Conservation (phyloP, 2,329 filamentous ascomycete genomes). For the Neonectria hederae region DNA sequence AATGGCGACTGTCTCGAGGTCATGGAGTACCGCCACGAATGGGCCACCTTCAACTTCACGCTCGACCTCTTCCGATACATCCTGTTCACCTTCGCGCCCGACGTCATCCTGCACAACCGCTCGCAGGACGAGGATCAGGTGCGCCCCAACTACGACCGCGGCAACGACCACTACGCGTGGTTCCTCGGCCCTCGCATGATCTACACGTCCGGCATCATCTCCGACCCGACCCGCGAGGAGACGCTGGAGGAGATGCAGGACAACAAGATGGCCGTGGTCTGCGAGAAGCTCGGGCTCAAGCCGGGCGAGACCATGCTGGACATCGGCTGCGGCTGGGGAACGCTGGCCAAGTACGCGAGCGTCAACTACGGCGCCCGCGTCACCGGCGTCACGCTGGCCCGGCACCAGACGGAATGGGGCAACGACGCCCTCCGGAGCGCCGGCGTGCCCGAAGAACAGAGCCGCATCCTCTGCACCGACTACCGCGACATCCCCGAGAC, state of each 20-base stretch:
- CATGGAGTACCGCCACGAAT: constrained; percentile 92
- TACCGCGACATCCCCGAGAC: constrained; percentile 89
- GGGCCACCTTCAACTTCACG: constrained; percentile 92
- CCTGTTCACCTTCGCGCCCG: constrained; percentile 82
- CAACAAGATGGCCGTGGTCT: constrained; percentile 93
- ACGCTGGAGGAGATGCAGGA: constrained; percentile 94
- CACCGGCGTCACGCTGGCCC: constrained; percentile 88
- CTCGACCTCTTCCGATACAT: constrained; percentile 83
- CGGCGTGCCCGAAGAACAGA: constrained; percentile 83
- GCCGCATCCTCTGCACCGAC: constrained; percentile 89
- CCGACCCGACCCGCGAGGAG: constrained; percentile 85
- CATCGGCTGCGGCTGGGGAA: constrained; percentile 96
- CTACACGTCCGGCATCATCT: constrained; percentile 92
- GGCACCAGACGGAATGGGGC: constrained; percentile 94
- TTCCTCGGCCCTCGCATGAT: constrained; percentile 98
- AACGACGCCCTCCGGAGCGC: constrained; percentile 83
- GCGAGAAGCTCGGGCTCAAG: constrained; percentile 89
- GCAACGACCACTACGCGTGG: constrained; percentile 96
- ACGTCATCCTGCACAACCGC: constrained; percentile 87
- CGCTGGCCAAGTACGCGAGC: constrained; percentile 87
- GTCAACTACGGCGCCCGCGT: constrained; percentile 85
- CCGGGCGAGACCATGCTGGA: constrained; percentile 84
- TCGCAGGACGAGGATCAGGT: constrained; percentile 97
- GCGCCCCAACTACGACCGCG: constrained; percentile 92
- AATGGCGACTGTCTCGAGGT: constrained; percentile 88